Conservation (phyloP, 176 grass and related monocot genomes). For the Alopecurus myosuroides region DNA sequence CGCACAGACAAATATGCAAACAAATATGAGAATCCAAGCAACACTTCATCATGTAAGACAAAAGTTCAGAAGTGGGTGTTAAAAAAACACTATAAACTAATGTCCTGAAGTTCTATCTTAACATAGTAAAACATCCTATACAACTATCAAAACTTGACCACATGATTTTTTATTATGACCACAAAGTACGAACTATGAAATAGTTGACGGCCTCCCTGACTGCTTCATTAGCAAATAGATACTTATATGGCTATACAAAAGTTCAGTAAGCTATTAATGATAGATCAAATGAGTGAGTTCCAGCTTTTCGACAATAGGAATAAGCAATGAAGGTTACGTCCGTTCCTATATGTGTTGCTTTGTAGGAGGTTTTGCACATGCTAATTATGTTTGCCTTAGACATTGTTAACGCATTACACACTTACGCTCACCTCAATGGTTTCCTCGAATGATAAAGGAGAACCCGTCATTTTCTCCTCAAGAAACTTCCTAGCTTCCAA, state of each 20-base stretch:
- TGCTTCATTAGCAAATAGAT: not conserved
- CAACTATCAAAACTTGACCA: not conserved
- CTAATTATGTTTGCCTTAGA: not conserved
- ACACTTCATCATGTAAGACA: not conserved
- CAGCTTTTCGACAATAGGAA: not conserved
- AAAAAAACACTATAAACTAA: not conserved
- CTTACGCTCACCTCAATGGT: conserved; percentile 3
- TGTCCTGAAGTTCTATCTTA: not conserved
- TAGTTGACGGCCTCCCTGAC: not conserved
- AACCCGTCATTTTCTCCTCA: conserved; percentile 43
- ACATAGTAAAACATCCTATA: not conserved
- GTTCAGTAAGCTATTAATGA: not conserved
- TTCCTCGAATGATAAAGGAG: conserved; percentile 26
- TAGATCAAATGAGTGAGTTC: not conserved
- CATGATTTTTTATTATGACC: not conserved
- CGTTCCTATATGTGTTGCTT: not conserved
- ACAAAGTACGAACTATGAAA: not conserved
- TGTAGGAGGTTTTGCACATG: not conserved
- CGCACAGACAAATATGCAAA: not conserved
- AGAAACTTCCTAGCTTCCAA: conserved; percentile 53
- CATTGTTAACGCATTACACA: not conserved
- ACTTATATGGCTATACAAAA: not conserved
- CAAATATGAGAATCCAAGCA: not conserved
- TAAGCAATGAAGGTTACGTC: not conserved
- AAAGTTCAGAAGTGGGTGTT: not conserved